phyloP scores from a whole-genome alignment of 306 rosid genomes.

The Trifolium pratense region DNA sequence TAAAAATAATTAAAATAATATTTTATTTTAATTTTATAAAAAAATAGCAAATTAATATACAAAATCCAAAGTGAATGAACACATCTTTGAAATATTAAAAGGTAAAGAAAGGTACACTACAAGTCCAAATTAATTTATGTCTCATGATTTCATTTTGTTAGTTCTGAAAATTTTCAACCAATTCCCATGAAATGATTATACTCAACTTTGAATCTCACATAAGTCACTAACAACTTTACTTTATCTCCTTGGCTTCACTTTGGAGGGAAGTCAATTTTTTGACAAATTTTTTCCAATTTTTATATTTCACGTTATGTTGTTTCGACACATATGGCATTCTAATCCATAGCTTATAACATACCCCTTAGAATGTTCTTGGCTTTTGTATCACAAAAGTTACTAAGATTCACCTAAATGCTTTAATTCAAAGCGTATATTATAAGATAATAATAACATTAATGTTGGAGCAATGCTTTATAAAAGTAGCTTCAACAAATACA shows the following conservation, averaged over 20 bases:
- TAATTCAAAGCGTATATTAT: background rate
- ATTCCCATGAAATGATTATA: background rate
- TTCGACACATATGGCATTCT: constrained; percentile 3
- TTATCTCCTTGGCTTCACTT: constrained; percentile 40
- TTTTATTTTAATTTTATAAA: too few species aligned
- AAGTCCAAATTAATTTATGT: background rate
- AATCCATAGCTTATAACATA: constrained; percentile 8
- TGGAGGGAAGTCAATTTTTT: constrained; percentile 32
- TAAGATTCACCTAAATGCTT: background rate
- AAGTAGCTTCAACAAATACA: constrained; percentile 1
- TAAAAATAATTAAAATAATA: too few species aligned
- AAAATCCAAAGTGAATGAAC: background rate
- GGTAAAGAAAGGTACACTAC: background rate
- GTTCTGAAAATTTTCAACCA: too few species aligned
- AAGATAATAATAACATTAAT: background rate
- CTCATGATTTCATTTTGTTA: too few species aligned
- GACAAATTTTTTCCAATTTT: constrained; percentile 4
- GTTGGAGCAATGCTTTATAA: background rate
- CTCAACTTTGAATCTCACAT: too few species aligned
- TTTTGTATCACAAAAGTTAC: constrained; percentile 12
- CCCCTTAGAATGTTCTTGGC: background rate
- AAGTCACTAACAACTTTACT: too few species aligned
- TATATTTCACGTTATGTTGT: constrained; percentile 37
- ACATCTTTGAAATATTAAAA: background rate
- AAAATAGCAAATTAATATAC: too few species aligned